A percentile compares a stretch with the other conserved stretches of the same genome.
Evolutionary conservation across 2,329 filamentous ascomycete species (phyloP).

Genomic region (Paramyrothecium roridum): DNA sequence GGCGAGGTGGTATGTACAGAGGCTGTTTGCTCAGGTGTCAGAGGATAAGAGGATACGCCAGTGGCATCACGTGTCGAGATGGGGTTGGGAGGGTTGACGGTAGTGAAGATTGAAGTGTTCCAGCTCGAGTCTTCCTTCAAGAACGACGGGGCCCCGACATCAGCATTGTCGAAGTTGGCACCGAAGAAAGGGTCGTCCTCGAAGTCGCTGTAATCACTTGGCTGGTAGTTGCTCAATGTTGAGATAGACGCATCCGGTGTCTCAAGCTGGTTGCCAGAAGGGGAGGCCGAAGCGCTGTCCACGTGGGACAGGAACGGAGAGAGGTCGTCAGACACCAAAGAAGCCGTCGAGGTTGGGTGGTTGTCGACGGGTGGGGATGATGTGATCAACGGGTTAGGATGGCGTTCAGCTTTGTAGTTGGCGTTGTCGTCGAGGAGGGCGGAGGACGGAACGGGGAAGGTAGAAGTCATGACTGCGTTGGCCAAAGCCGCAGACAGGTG

Average conservation of each 20-base stretch:
- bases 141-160: conserved; percentile 41
- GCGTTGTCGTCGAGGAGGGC: conserved; percentile 32
- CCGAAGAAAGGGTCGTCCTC: conserved; percentile 50
- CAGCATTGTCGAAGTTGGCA: conserved; percentile 41
- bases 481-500: conserved; percentile 16
- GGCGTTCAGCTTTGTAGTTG: conserved; percentile 16
- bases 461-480: conserved; percentile 38
- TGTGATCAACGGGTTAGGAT: conserved; percentile 26
- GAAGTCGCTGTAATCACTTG: conserved; percentile 46
- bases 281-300: conserved; percentile 24
- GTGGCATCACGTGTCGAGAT: conserved; percentile 9
- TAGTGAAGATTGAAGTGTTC: conserved; percentile 13
- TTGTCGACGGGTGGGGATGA: conserved; percentile 18
- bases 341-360: conserved; percentile 22
- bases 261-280: conserved; percentile 27
- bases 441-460: conserved; percentile 36
- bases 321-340: conserved; percentile 34
- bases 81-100: conserved; percentile 7
- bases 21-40: conserved; percentile 51
- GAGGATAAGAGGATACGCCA: conserved; percentile 32
- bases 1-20: conserved; percentile 44
- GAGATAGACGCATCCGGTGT: conserved; percentile 50
- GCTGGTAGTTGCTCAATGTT: conserved; percentile 43
- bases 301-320: conserved; percentile 41
- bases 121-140: conserved; percentile 30